Base-by-base conservation (phyloP, 2,329 filamentous ascomycete species). In the Aspergillus sp. region DNA sequence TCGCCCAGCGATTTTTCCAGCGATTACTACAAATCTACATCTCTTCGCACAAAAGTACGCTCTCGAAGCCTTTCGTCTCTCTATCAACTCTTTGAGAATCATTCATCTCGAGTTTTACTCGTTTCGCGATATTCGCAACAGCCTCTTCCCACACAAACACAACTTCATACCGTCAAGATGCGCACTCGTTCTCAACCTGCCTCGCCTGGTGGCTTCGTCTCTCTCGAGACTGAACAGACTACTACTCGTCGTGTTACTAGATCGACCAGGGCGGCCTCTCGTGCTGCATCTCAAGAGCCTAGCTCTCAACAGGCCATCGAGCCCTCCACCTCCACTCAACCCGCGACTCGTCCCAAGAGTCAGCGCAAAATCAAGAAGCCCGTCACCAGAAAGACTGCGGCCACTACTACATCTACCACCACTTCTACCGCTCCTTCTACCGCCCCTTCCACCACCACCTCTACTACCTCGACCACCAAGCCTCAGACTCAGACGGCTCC, bases 171-270 rank as follows among this genome's bases (percentile, higher is more conserved):
- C 60, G 48, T 62, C 66, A 70, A 64, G 57, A 78, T 78, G 76
- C 74, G 76, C 45, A 76, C 75, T 57, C 75, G 76, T 58, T 78
- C 76, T 31, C 74, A 79, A 61, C 72, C 73, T 23, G 64, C 72
- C 19, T 76, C 75, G 38, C 75, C 76, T 34, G 67, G 70, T 43
- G 72, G 74, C 34, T 69, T 74, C 38, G 57, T 73, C 23, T 73
- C 73, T 19, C 74, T 76, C 28, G 72, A 78, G 15, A 67, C 60
- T 3, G 49, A 63, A 53, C 59, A 61, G 11, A 41, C 34, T 23
- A 45, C 64, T 28, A 54, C 64, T 57, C 66, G 69, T 59, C 68
- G 64, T 28, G 67, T 65, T 28, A 69, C 68, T 17, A 63, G 67
- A 57, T 65, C 64, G 8, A 63, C 65, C n/a, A 66, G 68, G 55